Evolutionary conservation across 2,329 filamentous ascomycete species (phyloP), one percentile per base, ranked within the genome.

Genomic region (Fusarium transvaalense): DNA sequence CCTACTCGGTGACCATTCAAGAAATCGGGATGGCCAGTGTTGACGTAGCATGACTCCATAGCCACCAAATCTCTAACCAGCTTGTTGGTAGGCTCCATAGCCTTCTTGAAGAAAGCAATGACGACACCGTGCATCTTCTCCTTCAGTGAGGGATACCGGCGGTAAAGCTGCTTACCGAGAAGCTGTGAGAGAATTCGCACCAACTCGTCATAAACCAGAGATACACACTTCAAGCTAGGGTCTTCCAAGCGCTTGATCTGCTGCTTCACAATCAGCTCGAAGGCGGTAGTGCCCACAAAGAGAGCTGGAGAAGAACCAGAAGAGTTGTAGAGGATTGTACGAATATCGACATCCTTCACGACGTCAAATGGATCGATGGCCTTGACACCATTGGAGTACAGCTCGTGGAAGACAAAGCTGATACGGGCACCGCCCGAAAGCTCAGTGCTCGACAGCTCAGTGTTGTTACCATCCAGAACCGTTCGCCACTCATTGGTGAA

Each of bases 71-170:
- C 96, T 75, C 84, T 90, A 59, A 99, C 96, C 47, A 99, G 87
- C 86, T 98, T 98, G 84, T 97, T 98, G 37, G 96, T 97, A 9
- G 96, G 96, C 55, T 97, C 94, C 92, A 98, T 97, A 55, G 93
- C 91, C 83, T 97, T 97, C 83, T 98, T 98, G 86, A 97, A 98
- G 82, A 99, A 99, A 12, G 84, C 76, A 73, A 99, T 96, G 51
- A 98, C 95, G 15, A 97, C 94, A 14, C 86, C 85, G 79, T 99
- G 94, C 81, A 99, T 92, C 83, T 97, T 97, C 85, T 99, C 96
- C 86, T 98, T 98, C 56, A 99, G 85, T 68, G 85, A 83, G n/a
- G 96, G 96, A 77, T 99, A 99, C 64, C 96, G 88, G 66, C 95
- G 89, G 86, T 97, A 99, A 48, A 97, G 84, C 73, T 91, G 87